These are phyloP conservation scores for Alternaria incomplexa DNA, from an alignment of 2,329 filamentous ascomycete species.

Conservation along the genomic window DNA sequence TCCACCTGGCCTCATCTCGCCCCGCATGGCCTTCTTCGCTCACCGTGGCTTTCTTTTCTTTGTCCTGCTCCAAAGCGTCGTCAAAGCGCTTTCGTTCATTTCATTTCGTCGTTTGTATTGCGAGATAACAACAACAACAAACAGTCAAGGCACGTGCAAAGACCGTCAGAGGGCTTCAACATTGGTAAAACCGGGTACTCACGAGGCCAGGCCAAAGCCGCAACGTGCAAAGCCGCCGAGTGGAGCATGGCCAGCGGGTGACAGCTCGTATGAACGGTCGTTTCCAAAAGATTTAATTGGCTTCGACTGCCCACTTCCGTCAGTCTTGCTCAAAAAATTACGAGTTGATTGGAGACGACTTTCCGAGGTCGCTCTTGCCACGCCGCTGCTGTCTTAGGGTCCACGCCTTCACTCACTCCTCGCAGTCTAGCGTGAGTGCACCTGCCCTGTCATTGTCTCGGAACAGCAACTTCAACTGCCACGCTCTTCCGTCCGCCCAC, in stretches of 20 bases:
- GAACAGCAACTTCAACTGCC: neutral
- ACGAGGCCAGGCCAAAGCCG: neutral
- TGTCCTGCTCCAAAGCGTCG: neutral
- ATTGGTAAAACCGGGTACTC: neutral
- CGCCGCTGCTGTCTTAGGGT: constrained; percentile 6
- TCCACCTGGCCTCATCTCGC: neutral
- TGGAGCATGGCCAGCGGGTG: neutral
- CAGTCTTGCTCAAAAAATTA: neutral
- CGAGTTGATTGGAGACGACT: neutral
- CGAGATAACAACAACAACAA: constrained; percentile 1
- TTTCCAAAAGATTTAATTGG: neutral
- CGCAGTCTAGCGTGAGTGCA: neutral
- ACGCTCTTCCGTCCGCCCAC: neutral
- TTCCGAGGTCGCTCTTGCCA: neutral
- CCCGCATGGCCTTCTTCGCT: neutral
- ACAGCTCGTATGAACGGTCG: neutral
- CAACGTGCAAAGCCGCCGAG: neutral
- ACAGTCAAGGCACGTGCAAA: neutral
- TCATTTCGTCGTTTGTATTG: neutral
- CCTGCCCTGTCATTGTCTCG: neutral
- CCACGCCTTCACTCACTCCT: constrained; percentile 1
- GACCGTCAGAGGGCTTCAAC: neutral
- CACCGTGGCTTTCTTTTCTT: neutral
- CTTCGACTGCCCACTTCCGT: neutral
- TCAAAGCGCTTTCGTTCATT: neutral